Evolutionary conservation across 352 stramenopile species (phyloP), one percentile per base, ranked within the genome.

Genomic region (Phytophthora hibernalis): DNA sequence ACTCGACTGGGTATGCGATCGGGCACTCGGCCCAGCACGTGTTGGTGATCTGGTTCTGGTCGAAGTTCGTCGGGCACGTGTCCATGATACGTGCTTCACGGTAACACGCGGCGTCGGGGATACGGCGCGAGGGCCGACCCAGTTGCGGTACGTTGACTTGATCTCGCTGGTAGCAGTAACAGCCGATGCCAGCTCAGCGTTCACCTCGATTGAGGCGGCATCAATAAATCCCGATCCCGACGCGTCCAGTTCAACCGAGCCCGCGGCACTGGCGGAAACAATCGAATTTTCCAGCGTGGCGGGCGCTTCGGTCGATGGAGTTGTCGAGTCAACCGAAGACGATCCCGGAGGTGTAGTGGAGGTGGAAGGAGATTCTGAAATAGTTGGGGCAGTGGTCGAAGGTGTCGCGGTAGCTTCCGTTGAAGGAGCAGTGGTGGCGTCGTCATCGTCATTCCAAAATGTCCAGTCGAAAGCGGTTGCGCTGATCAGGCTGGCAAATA

Each of bases 1-100:
- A 89, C 54, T 82, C 59, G 10, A 89, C 78, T 0, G 80, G 80
- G 68, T 87, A 89, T 50, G 86, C 76, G 18, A 87, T 18, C 1
- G 80, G 80, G 21, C 80, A 89, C 60, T 85, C 60, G 2, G 77
- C 75, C 79, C 79, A 88, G 67, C 79, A 88, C 10, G 77, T 83
- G 13, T 64, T 69, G 55, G 85, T 43, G 2, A 71, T 75, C 52
- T 87, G 76, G 24, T 68, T 47, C n/a, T 13, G n/a, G 40, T 47
- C 40, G 9, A 47, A 47, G 40, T 47, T 47, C 9, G 40, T 47
- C 40, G 40, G 40, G 40, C 40, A 47, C 6, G 40, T 28, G 40
- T 47, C 18, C 40, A 47, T 68, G 22, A 59, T 47, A 49, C 69
- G 60, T 15, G 68, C 68, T 50, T 77, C 70, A 20, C 75, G 70